Percentiles rank a stretch among this genome's conserved stretches.
Conservation (phyloP, 345 rosid genomes). For the Aquilaria sinensis region DNA sequence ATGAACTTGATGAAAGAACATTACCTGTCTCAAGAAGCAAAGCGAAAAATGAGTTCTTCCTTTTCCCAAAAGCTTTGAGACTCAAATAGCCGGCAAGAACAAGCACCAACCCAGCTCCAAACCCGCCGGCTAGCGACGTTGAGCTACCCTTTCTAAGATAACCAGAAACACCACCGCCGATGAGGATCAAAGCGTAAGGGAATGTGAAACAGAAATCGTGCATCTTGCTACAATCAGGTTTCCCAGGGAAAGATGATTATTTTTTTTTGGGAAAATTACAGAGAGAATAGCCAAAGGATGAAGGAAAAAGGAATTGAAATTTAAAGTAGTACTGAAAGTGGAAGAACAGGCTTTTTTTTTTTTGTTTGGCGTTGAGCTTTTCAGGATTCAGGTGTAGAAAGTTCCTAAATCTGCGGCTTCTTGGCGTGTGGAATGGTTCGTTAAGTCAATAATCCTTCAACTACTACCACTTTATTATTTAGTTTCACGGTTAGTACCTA, state of each 20-base stretch:
- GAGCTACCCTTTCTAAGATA: constrained; percentile 66
- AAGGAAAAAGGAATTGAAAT: neutral
- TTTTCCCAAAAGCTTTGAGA: constrained; percentile 73
- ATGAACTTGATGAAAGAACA: neutral
- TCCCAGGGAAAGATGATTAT: too few relatives aligned
- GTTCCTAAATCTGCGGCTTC: too few relatives aligned
- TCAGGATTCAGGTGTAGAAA: too few relatives aligned
- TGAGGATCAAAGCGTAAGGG: constrained; percentile 85
- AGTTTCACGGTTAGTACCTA: too few relatives aligned
- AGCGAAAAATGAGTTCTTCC: constrained; percentile 60
- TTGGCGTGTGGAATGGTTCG: too few relatives aligned
- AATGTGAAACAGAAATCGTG: constrained; percentile 96
- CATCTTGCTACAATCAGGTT: constrained; percentile 23
- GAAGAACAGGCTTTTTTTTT: too few relatives aligned
- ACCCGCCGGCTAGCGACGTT: constrained; percentile 84
- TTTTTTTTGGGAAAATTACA: neutral
- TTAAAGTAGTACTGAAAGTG: too few relatives aligned
- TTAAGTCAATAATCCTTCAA: too few relatives aligned
- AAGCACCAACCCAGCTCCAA: constrained; percentile 63
- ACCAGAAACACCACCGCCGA: constrained; percentile 76
- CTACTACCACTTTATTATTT: too few relatives aligned
- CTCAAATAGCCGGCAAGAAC: constrained; percentile 77
- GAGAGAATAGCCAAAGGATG: constrained; percentile 2
- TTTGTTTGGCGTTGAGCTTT: too few relatives aligned
- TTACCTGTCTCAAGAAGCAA: constrained; percentile 71